Evolutionary conservation across 2,329 filamentous ascomycete species (phyloP).

Genomic region (Clonostachys chloroleuca): DNA sequence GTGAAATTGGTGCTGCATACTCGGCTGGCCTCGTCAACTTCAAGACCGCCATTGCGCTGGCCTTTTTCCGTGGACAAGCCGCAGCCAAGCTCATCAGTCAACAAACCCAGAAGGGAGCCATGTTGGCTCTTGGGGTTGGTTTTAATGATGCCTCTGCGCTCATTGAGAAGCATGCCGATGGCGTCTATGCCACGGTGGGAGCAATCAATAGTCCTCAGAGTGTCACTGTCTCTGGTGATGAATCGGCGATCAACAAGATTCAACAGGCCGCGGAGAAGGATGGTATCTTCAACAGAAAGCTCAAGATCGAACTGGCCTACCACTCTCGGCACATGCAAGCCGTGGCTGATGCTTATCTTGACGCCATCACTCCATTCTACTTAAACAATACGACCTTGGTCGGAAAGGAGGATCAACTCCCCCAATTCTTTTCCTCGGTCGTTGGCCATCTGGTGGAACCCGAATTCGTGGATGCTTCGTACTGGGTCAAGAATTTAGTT

Average conservation of each 20-base stretch:
- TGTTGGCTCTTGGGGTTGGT: slow-evolving; percentile 29
- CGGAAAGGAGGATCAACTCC: neutral
- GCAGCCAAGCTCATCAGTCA: slow-evolving; percentile 7
- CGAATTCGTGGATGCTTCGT: slow-evolving; percentile 2
- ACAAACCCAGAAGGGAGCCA: slow-evolving; percentile 9
- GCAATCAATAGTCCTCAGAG: slow-evolving; percentile 28
- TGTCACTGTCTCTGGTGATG: slow-evolving; percentile 26
- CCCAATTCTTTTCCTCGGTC: slow-evolving; percentile 5
- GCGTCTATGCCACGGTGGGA: slow-evolving; percentile 18
- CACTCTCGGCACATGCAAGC: slow-evolving; percentile 30
- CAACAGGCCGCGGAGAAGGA: slow-evolving; percentile 15
- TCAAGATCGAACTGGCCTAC: slow-evolving; percentile 34
- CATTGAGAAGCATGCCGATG: neutral
- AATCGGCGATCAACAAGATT: slow-evolving; percentile 14
- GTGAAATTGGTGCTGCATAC: slow-evolving; percentile 34
- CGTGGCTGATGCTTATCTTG: slow-evolving; percentile 13
- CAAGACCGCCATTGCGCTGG: slow-evolving; percentile 26
- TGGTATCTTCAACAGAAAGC: slow-evolving; percentile 18
- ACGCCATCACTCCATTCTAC: slow-evolving; percentile 8
- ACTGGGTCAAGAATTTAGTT: slow-evolving; percentile 13
- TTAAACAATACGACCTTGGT: neutral
- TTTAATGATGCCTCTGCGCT: slow-evolving; percentile 2
- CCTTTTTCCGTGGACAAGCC: slow-evolving; percentile 30
- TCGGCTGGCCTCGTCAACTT: slow-evolving; percentile 20
- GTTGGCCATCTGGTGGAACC: neutral